Evolutionary conservation across 2,329 filamentous ascomycete genomes (phyloP), one percentile per base, ranked within the genome.

Genomic region (Diaporthe sp.): DNA sequence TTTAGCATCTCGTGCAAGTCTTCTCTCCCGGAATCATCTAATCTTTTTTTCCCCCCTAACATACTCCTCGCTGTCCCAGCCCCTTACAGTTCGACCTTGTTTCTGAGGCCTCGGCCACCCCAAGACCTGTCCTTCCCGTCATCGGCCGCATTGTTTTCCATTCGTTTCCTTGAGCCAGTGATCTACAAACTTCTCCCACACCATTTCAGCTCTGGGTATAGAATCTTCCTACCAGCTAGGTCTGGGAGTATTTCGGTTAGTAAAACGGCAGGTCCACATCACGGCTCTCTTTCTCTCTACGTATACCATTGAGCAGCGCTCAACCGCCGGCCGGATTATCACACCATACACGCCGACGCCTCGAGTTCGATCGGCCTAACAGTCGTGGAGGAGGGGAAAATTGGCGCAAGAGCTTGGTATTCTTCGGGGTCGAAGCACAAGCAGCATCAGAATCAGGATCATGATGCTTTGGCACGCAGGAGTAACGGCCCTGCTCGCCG

Each of bases 391-490:
- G 47, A 32, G n/a, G 19, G 53, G 17, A 42, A 65, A 17, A 35
- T 22, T 13, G 17, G 17, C 47, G 19, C 32, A 70, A 72, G 50
- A 53, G 32, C 56, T 50, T 63, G 30, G 44, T 32, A 71, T 61
- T 63, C 55, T 65, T 50, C 66, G 74, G 32, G 42, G 53, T 42
- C 47, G 47, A 59, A 50, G 19, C 47, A 12, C 15, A 30, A 32
- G 15, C 17, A 61, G 37, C 6, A 47, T 0, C 37, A 47, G 39
- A 4, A n/a, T 32, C 59, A 71, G 69, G 37, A 37, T 37, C 78
- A 81, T 75, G 39, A 86, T 86, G 85, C 75, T 83, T 75, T 83
- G 83, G 82, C 79, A 80, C 75, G 79, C 79, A 39, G 75, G 79
- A 65, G 75, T 84, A 30, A 77, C 82, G 37, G 81, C 81, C 58